Evolutionary conservation across 1,284 basidiomycete species (phyloP), one percentile per base, ranked within the genome.

Genomic region (Sutorius eximius): DNA sequence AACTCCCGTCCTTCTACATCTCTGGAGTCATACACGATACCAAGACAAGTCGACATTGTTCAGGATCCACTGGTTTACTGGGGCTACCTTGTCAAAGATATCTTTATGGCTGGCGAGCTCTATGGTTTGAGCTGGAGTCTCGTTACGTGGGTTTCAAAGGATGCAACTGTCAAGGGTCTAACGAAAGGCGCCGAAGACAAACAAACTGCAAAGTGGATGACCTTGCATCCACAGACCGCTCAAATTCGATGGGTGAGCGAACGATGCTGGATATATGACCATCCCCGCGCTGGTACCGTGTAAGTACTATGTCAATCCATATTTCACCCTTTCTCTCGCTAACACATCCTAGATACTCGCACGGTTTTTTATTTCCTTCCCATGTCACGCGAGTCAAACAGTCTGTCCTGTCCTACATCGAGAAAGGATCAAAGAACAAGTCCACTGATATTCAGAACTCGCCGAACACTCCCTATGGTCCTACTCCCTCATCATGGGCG

Each of bases 191-290:
- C 93, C 8, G 96, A 99, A 76, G 96, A 99, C 74, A 96, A 98
- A 72, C 87, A 93, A 66, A 90, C 89, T n/a, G 87, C 95, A 3
- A 89, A 87, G 62, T 99, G 96, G 97, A 93, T 99, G 82, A 81
- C 82, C 34, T 69, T 87, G 54, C 95, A 98, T 74, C 96, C 96
- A 0, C 83, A 87, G 45, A 83, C 87, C 12, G 75, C 82, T 34
- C 81, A 87, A 60, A 85, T 99, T 37, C 83, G 93, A 51, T 98
- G 94, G 94, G 81, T 83, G 30, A 89, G 91, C 63, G 96, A 99
- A 69, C 84, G 87, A 29, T 98, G 96, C 72, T 98, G 93, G 93
- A 94, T 99, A 61, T 98, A 99, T 73, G 96, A 99, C 71, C 95
- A 98, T 73, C 96, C 96, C 0, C 89, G 93, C 50, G 86, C 91